These are phyloP conservation scores for Metschnikowia corniflorae DNA, from an alignment of 805 yeast species.

Conservation along the genomic window DNA sequence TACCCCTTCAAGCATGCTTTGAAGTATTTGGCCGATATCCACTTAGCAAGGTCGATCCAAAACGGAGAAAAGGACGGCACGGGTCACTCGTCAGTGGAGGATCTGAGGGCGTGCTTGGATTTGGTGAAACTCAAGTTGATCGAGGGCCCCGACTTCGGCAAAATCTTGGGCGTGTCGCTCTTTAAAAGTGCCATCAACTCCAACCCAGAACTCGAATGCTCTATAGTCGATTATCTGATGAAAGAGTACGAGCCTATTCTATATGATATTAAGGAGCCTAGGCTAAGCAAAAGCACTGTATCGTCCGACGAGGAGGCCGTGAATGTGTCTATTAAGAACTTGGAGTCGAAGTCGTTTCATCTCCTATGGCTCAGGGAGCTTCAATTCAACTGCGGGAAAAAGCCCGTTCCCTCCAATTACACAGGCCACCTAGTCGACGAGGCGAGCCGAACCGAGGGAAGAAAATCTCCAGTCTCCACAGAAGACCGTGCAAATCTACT, in stretches of 20 bases:
- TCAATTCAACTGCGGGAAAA: slow-evolving; percentile 40
- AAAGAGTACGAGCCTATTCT: slow-evolving; percentile 17
- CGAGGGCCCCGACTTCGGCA: slow-evolving; percentile 67
- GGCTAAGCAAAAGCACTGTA: slow-evolving; percentile 37
- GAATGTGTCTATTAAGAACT: slow-evolving; percentile 34
- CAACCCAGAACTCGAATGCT: slow-evolving; percentile 16
- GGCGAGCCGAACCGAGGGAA: slow-evolving; percentile 9
- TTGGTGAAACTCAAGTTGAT: slow-evolving; percentile 65
- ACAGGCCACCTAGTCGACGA: slow-evolving; percentile 16
- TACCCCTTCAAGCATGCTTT: slow-evolving; percentile 78
- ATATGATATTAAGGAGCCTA: slow-evolving; percentile 8
- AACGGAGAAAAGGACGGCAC: slow-evolving; percentile 51
- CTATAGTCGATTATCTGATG: slow-evolving; percentile 27
- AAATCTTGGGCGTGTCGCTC: slow-evolving; percentile 17
- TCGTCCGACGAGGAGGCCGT: slow-evolving; percentile 59
- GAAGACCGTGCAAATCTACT: slow-evolving; percentile 19
- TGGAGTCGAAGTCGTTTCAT: slow-evolving; percentile 42
- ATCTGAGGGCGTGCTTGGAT: slow-evolving; percentile 75
- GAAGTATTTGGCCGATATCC: slow-evolving; percentile 60
- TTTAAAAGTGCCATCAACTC: slow-evolving; percentile 9
- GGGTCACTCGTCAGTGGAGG: slow-evolving; percentile 83
- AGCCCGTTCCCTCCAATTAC: slow-evolving; percentile 20
- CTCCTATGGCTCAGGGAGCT: slow-evolving; percentile 58
- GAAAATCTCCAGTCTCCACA: slow-evolving; percentile 2
- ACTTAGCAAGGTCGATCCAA: slow-evolving; percentile 62